A percentile compares a stretch with the other conserved stretches of the same genome.
phyloP scores from a whole-genome alignment of 108 stramenopile species.

The Nannochloropsis salina region DNA sequence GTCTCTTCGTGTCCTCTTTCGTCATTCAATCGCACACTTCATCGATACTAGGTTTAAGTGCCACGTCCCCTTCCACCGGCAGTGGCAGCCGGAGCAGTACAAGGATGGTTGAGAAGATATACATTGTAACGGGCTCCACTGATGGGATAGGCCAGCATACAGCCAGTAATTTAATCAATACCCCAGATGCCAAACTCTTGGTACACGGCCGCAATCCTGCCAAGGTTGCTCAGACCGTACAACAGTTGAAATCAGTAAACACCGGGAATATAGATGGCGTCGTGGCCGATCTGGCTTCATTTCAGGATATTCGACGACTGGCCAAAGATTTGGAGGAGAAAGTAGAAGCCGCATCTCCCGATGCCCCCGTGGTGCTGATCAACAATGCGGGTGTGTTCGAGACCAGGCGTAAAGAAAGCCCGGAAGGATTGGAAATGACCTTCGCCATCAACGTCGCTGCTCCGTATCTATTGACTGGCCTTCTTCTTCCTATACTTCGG shows the following conservation, averaged over 20 bases:
- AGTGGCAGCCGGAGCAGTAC: too few species aligned
- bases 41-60: too few species aligned
- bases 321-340: slow-evolving; percentile 43
- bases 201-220: slow-evolving; percentile 34
- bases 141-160: slow-evolving; percentile 45
- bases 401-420: slow-evolving; percentile 37
- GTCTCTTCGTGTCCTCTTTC: too few species aligned
- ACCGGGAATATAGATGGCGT: slow-evolving; percentile 33
- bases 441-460: slow-evolving; percentile 79
- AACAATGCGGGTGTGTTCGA: slow-evolving; percentile 80
- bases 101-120: background rate
- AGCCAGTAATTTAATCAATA: slow-evolving; percentile 25
- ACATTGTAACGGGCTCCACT: slow-evolving; percentile 40
- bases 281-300: slow-evolving; percentile 57
- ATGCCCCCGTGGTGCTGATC: slow-evolving; percentile 62
- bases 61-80: too few species aligned
- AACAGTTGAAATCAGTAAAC: background rate
- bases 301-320: slow-evolving; percentile 51
- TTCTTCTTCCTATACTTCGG: slow-evolving; percentile 60
- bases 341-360: background rate
- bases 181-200: slow-evolving; percentile 28
- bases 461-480: slow-evolving; percentile 69
- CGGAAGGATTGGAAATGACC: slow-evolving; percentile 62
- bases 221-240: slow-evolving; percentile 28
- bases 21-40: too few species aligned